Percentiles rank a stretch among this genome's conserved stretches.
These are phyloP conservation scores for Inonotus hispidus DNA, from an alignment of 1,284 basidiomycete genomes.

Conservation along the genomic window DNA sequence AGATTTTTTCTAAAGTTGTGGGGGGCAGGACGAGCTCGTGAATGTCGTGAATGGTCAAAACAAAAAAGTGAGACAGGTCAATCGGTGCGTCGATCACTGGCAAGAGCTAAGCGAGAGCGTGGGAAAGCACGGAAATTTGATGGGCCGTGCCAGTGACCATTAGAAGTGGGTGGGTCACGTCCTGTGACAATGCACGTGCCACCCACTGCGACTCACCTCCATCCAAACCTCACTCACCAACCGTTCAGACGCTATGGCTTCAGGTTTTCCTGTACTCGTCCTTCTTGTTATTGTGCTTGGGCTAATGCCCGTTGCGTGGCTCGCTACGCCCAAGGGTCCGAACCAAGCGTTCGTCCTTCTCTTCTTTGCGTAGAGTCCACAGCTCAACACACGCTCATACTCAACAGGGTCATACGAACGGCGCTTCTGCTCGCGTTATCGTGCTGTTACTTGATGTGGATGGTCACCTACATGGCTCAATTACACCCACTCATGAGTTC, in stretches of 20 bases:
- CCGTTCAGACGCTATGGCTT: slow-evolving; percentile 39
- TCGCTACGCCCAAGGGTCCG: slow-evolving; percentile 77
- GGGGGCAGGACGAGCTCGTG: too few relatives aligned
- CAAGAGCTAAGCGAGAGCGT: too few relatives aligned
- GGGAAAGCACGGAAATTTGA: too few relatives aligned
- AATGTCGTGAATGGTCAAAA: too few relatives aligned
- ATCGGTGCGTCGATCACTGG: too few relatives aligned
- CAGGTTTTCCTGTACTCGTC: slow-evolving; percentile 50
- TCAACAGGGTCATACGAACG: slow-evolving; percentile 72
- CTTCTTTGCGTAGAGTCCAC: not conserved
- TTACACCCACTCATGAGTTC: slow-evolving; percentile 83
- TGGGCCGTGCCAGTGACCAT: too few relatives aligned
- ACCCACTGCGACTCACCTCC: too few relatives aligned
- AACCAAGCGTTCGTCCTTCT: slow-evolving; percentile 75
- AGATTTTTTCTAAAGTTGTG: too few relatives aligned
- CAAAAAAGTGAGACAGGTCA: too few relatives aligned
- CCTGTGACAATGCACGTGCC: too few relatives aligned
- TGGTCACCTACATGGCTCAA: slow-evolving; percentile 89
- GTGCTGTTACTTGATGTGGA: slow-evolving; percentile 92
- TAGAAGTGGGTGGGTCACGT: too few relatives aligned
- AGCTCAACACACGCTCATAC: not conserved
- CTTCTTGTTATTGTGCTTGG: slow-evolving; percentile 52
- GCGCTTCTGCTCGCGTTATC: slow-evolving; percentile 69
- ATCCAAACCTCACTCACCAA: not conserved
- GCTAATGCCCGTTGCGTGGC: slow-evolving; percentile 61